A percentile compares a stretch with the other conserved stretches of the same genome.
These are phyloP conservation scores for Choiromyces venosus DNA, from an alignment of 495 filamentous ascomycete species.

Conservation along the genomic window DNA sequence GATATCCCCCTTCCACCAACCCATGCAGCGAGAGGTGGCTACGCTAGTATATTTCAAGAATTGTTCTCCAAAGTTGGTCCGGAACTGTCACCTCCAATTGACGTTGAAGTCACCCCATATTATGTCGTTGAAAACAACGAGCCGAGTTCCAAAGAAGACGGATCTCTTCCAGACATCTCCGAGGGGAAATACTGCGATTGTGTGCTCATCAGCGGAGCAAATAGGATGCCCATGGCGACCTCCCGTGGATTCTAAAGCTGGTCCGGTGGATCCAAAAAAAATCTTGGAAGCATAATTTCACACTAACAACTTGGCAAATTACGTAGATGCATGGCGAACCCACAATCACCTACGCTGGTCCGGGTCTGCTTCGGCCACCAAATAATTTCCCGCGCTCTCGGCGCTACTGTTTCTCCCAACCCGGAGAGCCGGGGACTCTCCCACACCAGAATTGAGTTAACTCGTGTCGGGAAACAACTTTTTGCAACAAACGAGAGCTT, in stretches of 20 bases:
- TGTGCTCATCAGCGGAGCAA: conserved; percentile 25
- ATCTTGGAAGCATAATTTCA: neutral
- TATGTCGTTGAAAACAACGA: conserved; percentile 39
- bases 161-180: conserved; percentile 29
- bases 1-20: conserved; percentile 40
- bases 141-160: conserved; percentile 28
- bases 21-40: conserved; percentile 28
- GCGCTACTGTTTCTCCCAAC: conserved; percentile 39
- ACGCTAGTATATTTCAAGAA: conserved; percentile 40
- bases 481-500: conserved; percentile 24
- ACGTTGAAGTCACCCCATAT: conserved; percentile 33
- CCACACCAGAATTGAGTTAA: conserved; percentile 32
- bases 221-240: conserved; percentile 32
- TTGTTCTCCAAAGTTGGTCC: conserved; percentile 39
- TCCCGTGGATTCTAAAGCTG: conserved; percentile 32
- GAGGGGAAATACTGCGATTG: conserved; percentile 33
- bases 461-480: conserved; percentile 38
- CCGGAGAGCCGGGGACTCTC: conserved; percentile 26
- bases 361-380: conserved; percentile 53
- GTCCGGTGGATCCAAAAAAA: conserved; percentile 33
- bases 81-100: conserved; percentile 40
- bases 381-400: conserved; percentile 44
- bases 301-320: conserved; percentile 17
- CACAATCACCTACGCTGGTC: conserved; percentile 49
- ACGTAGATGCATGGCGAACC: conserved; percentile 35